Base-by-base conservation (phyloP, 2,329 filamentous ascomycete genomes). In the Cladosporium colombiae region DNA sequence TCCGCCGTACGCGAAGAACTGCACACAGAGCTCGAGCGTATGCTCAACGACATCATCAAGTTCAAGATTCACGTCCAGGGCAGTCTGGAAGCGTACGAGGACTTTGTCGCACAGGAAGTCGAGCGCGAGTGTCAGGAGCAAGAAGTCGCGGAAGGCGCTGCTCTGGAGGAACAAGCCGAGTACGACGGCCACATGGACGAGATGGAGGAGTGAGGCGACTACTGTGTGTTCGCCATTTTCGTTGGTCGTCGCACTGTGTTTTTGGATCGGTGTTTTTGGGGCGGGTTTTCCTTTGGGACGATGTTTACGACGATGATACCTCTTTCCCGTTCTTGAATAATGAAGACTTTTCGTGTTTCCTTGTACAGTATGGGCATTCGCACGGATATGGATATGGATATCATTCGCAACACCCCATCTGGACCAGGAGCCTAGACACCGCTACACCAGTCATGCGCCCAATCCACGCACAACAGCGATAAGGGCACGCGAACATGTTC, bases 21-120 rank as follows among this genome's bases (percentile, higher is more conserved):
- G n/a, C 95, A 99, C 78, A 97, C 93, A 0, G 93, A 97, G 77
- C 92, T 97, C 73, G 95, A 97, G 81, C 90, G 89, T 73, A 96
- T 98, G 87, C 82, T 99, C 67, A 96, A 97, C 80, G 93, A 98
- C 76, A 91, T 97, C 68, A 96, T 98, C 81, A 93, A 96, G 75
- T 98, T 99, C 86, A 99, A 99, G 81, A 91, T 99, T 70, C 93
- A 98, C 75, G 85, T 99, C 61, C 95, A 99, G 78, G 93, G 93
- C 81, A 90, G 88, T 66, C 82, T 99, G 63, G 94, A 97, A 76
- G 92, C 95, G 74, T 98, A 97, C 77, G 95, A 99, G 80, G 88
- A 89, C 65, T 97, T 97, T 75, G 92, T 97, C 7, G 89, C 91
- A 2, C 91, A 96, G 70, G 94, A 98, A 80, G 88, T 97, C n/a